Base-by-base conservation (phyloP, 2,329 filamentous ascomycete genomes). In the Diaporthe longicolla region DNA sequence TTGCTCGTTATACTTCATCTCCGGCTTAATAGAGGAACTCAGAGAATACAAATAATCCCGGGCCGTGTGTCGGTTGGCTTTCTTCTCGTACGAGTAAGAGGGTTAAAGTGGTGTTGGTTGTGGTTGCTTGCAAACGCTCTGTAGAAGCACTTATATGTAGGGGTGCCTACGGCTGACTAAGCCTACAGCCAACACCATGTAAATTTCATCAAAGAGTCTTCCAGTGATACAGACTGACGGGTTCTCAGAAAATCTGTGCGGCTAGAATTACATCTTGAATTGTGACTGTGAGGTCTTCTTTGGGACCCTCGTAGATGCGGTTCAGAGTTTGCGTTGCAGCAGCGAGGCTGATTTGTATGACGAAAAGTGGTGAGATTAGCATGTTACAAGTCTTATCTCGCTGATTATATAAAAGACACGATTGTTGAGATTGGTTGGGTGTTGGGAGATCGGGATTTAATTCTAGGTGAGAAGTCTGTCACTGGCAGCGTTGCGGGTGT, bases 1-100 rank as follows among this genome's bases (percentile, higher is more conserved):
- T 71, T 37, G 24, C 43, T 71, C 13, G 61, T 61, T 0, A 71
- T 71, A n/a, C n/a, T n/a, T n/a, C n/a, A n/a, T n/a, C n/a, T n/a
- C n/a, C n/a, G n/a, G n/a, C n/a, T n/a, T n/a, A n/a, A n/a, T n/a
- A n/a, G n/a, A n/a, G n/a, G n/a, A n/a, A n/a, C n/a, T n/a, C n/a
- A n/a, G n/a, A n/a, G n/a, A n/a, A n/a, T n/a, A n/a, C n/a, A n/a
- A n/a, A n/a, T n/a, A n/a, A n/a, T n/a, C n/a, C n/a, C n/a, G n/a
- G n/a, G n/a, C n/a, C n/a, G n/a, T n/a, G n/a, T n/a, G n/a, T n/a
- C n/a, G n/a, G n/a, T n/a, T n/a, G n/a, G n/a, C n/a, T n/a, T n/a
- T n/a, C n/a, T n/a, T n/a, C n/a, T n/a, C n/a, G n/a, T n/a, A n/a
- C n/a, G n/a, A n/a, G n/a, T n/a, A n/a, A n/a, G n/a, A n/a, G n/a